Conservation (phyloP, 2,329 filamentous ascomycete species). For the Cryphonectria japonica region DNA sequence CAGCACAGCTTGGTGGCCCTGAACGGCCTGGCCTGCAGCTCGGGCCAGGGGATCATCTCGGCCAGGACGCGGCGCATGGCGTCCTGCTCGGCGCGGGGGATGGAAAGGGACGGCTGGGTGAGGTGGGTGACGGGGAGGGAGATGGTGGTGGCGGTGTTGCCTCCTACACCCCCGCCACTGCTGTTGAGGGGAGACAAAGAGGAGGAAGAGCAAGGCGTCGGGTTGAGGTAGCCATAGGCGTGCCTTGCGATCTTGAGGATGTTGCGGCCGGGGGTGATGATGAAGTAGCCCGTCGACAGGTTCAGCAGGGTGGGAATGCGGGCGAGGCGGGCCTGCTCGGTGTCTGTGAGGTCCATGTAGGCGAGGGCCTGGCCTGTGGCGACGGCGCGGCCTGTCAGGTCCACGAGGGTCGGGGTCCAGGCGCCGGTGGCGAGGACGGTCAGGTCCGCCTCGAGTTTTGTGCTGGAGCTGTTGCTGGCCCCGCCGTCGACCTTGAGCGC, state of each 20-base stretch:
- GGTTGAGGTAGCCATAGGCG: slow-evolving; percentile 68
- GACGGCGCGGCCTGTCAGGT: slow-evolving; percentile 74
- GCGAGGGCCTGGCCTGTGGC: slow-evolving; percentile 82
- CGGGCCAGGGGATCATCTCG: slow-evolving; percentile 61
- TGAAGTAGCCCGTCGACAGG: slow-evolving; percentile 71
- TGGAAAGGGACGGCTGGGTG: slow-evolving; percentile 45
- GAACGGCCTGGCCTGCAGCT: slow-evolving; percentile 64
- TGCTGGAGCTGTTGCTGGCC: not conserved
- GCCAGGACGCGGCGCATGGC: slow-evolving; percentile 65
- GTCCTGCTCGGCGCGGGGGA: slow-evolving; percentile 62
- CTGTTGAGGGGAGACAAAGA: slow-evolving; percentile 10
- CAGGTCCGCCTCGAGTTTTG: slow-evolving; percentile 56
- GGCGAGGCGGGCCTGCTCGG: slow-evolving; percentile 68
- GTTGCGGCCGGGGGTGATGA: slow-evolving; percentile 67
- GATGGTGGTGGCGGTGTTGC: slow-evolving; percentile 28
- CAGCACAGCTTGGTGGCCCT: slow-evolving; percentile 68
- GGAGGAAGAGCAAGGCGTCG: slow-evolving; percentile 37
- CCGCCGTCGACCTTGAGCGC: slow-evolving; percentile 56
- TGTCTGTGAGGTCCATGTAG: slow-evolving; percentile 74
- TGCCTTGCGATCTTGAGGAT: slow-evolving; percentile 74
- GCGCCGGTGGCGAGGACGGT: slow-evolving; percentile 84
- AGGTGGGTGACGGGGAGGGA: slow-evolving; percentile 53
- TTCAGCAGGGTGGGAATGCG: slow-evolving; percentile 75
- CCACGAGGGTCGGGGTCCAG: slow-evolving; percentile 79
- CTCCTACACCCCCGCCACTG: not conserved